A percentile compares a stretch with the other conserved stretches of the same genome.
phyloP scores from a whole-genome alignment of 148 eudicot genomes.

The Cornus controversa region DNA sequence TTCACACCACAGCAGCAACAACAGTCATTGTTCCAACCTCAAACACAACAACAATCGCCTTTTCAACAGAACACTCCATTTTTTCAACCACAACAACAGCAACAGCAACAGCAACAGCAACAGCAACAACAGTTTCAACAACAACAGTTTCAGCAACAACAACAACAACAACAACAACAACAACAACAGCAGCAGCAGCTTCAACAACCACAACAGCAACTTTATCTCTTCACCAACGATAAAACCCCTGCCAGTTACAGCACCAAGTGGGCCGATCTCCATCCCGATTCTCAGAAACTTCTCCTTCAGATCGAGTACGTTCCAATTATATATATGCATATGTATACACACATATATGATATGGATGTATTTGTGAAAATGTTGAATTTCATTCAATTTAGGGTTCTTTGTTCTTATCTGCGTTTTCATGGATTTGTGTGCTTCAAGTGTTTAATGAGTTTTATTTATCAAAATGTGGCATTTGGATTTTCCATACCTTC shows the following conservation, averaged over 20 bases:
- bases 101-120: slow-evolving; percentile 25
- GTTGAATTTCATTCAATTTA: neutral
- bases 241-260: slow-evolving; percentile 77
- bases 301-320: slow-evolving; percentile 78
- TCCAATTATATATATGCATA: neutral
- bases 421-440: neutral
- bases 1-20: slow-evolving; percentile 58
- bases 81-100: slow-evolving; percentile 40
- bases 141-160: slow-evolving; percentile 17
- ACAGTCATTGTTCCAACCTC: too few relatives aligned
- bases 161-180: slow-evolving; percentile 21
- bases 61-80: neutral
- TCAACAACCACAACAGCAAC: slow-evolving; percentile 58
- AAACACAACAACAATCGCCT: slow-evolving; percentile 11
- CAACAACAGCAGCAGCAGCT: slow-evolving; percentile 48
- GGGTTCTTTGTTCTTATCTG: neutral
- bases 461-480: neutral
- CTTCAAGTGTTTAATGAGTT: neutral
- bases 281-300: slow-evolving; percentile 83
- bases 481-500: neutral
- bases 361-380: neutral
- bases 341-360: neutral
- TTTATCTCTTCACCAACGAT: slow-evolving; percentile 78
- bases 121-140: slow-evolving; percentile 34
- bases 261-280: slow-evolving; percentile 92